Evolutionary conservation across 1,284 basidiomycete genomes (phyloP), one percentile per base, ranked within the genome.

Genomic region (Jaminaea rosea): DNA sequence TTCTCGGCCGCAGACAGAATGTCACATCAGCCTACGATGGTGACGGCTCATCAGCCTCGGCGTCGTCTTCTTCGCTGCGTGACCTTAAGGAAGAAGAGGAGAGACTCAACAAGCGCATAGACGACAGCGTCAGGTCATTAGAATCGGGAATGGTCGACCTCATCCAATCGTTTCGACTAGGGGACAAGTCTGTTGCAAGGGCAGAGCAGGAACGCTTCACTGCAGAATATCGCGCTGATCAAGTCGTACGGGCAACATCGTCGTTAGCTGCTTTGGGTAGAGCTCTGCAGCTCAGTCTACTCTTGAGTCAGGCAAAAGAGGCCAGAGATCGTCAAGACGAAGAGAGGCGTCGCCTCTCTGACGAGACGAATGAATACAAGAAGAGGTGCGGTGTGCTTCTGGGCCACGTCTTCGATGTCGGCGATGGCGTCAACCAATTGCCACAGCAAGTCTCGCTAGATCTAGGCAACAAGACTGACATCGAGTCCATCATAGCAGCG

Each of bases 91-190:
- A 42, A 21, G 39, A 42, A 24, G 39, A 42, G 39, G 39, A 42
- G 39, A n/a, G 39, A 3, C 17, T 42, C 39, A 42, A 42, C 11
- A 42, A 42, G 39, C 39, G 39, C 39, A 42, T 42, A 6, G 39
- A 42, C 17, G 39, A 42, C 19, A 21, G 23, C 23, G 23, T 42
- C 19, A n/a, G 39, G 19, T 21, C 15, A 17, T 23, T 42, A n/a
- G 39, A 42, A 23, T n/a, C 24, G 6, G 39, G 39, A 23, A 15
- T 42, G 15, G 39, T 11, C 39, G 39, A 42, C 5, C 15, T 42
- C 7, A 11, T 42, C 4, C 11, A 11, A 13, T n/a, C 19, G 39
- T 13, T 42, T 11, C 6, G 11, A 6, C 15, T 42, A 13, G 19
- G 6, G 39, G 39, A 42, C 11, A 42, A 42, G 19, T 13, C 19